Evolutionary conservation across 169 alveolate species (phyloP), one percentile per base, ranked within the genome.

Genomic region (Cryptosporidium ryanae): DNA sequence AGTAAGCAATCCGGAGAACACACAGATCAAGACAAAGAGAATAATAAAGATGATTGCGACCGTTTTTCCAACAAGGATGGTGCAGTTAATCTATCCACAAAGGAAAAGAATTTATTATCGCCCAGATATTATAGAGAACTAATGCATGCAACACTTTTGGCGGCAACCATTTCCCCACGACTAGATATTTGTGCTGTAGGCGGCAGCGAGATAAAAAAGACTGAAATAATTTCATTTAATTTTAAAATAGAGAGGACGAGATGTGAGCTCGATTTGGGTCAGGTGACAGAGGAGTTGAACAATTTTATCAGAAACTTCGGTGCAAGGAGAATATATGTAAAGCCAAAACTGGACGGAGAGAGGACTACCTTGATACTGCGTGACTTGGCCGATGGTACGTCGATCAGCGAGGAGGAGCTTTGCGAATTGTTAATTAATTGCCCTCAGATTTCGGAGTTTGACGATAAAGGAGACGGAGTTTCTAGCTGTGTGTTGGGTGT

Each of bases 311-410:
- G 46, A 10, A 38, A 10, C 0, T 49, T 46, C 8, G 34, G 66
- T 10, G 83, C 32, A 25, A 54, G 34, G 21, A 65, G 63, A 31
- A 76, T 76, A 17, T 55, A 29, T 46, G 54, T 76, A n/a, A 76
- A 76, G 52, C 87, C 87, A 21, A 76, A 38, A 13, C 38, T 76
- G 49, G 44, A 61, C 15, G 49, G 31, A 17, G 76, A 55, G 18
- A 64, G 87, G 5, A 76, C 87, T 17, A 76, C 87, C 8, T 18
- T 76, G 44, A 76, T 76, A 55, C 25, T 76, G 25, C 68, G 87
- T 46, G 87, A 76, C 34, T 65, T 61, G n/a, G 71, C 55, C 12
- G 27, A 34, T 21, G 64, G 59, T 10, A 38, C 46, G 8, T 38
- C 46, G 46, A 55, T 76, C 8, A 32, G 54, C 17, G 64, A 38